Evolutionary conservation across 352 stramenopile genomes (phyloP).

Genomic region (Thalassiosira exigua): DNA sequence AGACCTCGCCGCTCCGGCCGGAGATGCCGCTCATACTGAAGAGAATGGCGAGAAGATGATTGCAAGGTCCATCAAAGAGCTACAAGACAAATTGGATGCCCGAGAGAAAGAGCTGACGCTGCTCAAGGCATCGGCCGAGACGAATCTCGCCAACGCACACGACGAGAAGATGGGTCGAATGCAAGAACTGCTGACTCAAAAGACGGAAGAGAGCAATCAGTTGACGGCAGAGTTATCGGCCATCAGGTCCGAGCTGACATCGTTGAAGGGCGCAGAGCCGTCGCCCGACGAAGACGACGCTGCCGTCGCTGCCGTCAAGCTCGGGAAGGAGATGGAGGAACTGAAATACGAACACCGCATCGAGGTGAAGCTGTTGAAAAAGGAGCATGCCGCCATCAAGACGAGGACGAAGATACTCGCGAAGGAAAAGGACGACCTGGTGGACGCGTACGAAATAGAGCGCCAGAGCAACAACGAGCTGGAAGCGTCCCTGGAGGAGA

Average conservation of each 20-base stretch:
- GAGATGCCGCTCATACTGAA: not conserved
- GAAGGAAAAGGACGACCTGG: slow-evolving; percentile 30
- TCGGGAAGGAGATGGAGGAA: slow-evolving; percentile 22
- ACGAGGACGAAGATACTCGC: slow-evolving; percentile 28
- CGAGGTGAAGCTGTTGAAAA: slow-evolving; percentile 41
- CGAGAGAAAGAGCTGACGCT: slow-evolving; percentile 10
- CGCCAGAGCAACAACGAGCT: slow-evolving; percentile 33
- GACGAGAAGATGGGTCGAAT: slow-evolving; percentile 4
- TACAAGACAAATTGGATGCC: not conserved
- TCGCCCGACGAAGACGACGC: slow-evolving; percentile 7
- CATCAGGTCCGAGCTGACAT: slow-evolving; percentile 1
- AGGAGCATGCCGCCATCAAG: slow-evolving; percentile 29
- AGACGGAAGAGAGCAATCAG: not conserved
- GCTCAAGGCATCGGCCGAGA: slow-evolving; percentile 3
- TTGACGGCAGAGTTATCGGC: not conserved
- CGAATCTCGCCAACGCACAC: not conserved
- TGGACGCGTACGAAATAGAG: slow-evolving; percentile 30
- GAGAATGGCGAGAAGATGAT: not conserved
- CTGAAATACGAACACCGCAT: slow-evolving; percentile 41
- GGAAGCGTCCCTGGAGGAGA: slow-evolving; percentile 36
- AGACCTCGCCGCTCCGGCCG: not conserved
- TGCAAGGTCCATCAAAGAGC: not conserved
- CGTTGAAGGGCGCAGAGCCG: not conserved
- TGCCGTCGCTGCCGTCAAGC: slow-evolving; percentile 8
- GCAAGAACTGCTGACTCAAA: not conserved